Evolutionary conservation across 2,329 filamentous ascomycete genomes (phyloP).

Genomic region (Fusarium austroafricanum): DNA sequence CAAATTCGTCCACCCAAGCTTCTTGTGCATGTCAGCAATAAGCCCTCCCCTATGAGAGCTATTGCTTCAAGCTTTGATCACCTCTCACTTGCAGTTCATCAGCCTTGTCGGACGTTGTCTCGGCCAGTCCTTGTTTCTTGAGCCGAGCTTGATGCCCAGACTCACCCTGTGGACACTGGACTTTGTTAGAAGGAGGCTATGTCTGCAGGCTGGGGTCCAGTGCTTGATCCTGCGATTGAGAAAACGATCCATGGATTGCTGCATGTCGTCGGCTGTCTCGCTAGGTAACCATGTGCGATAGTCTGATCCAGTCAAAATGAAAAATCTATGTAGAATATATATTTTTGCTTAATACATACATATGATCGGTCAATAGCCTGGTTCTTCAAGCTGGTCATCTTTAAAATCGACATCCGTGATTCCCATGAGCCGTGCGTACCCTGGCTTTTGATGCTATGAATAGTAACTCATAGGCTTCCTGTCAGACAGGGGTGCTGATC

Average conservation of each 20-base stretch:
- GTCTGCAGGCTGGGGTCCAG: slow-evolving; percentile 11
- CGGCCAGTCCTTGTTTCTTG: not conserved
- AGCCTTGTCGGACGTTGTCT: slow-evolving; percentile 15
- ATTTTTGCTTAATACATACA: not conserved
- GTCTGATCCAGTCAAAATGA: not conserved
- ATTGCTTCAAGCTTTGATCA: slow-evolving; percentile 7
- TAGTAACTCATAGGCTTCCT: slow-evolving; percentile 33
- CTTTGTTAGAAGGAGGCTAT: slow-evolving; percentile 23
- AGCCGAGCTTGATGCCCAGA: slow-evolving; percentile 2
- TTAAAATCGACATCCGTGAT: not conserved
- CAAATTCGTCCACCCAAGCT: slow-evolving; percentile 19
- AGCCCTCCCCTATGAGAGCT: slow-evolving; percentile 4
- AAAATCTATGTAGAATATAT: not conserved
- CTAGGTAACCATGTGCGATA: not conserved
- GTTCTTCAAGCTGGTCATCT: slow-evolving; percentile 1
- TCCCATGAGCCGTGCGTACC: slow-evolving; percentile 15
- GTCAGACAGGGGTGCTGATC: slow-evolving; percentile 28
- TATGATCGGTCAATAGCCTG: not conserved
- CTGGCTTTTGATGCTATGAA: slow-evolving; percentile 27
- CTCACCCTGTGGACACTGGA: not conserved
- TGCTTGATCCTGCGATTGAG: slow-evolving; percentile 14
- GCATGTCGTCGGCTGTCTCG: not conserved
- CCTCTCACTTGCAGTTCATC: slow-evolving; percentile 18
- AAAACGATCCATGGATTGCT: not conserved
- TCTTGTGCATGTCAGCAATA: slow-evolving; percentile 13